Base-by-base conservation (phyloP, 306 rosid genomes). In the Herpetospermum pedunculosum region DNA sequence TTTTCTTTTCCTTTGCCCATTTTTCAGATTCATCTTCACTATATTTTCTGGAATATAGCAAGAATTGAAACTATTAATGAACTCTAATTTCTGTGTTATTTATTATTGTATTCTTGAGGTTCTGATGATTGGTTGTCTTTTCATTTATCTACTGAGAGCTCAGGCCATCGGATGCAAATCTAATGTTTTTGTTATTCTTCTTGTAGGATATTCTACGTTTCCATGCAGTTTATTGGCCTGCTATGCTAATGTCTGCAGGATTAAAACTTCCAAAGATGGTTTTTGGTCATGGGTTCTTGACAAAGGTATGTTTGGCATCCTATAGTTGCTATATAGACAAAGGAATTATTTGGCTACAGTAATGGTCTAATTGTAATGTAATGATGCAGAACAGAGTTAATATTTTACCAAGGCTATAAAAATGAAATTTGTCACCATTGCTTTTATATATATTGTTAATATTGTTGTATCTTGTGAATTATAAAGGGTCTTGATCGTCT, bases 161-260 rank as follows among this genome's bases (percentile, higher is more conserved):
- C 40, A 60, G 40, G 25, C 67, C 54, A 15, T 76, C 15, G 75
- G 76, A 74, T 76, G 34, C 4, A 4, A 4, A 23, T 67, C 34
- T 67, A 25, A 67, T 40, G 37, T 43, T 77, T 21, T 70, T 28
- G 29, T 65, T 30, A 34, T 75, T 77, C 11, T 46, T 30, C 80
- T 70, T 82, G 81, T 14, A 91, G 98, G 98, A 94, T 83, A 94
- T 94, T 83, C 85, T 94, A 68, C 97, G 98, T 50, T 91, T 94
- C 80, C 98, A 91, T 81, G 97, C 97, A 8, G 92, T 94, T 75
- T 94, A 94, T 82, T 94, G 98, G 98, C 96, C 98, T 50, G 98
- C 98, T 70, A 94, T 94, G 98, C 87, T 94, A 70, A 84, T 89
- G 97, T 94, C 97, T 77, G 97, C 98, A 0, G 96, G 98, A 78